phyloP scores from a whole-genome alignment of 768 basidiomycete genomes.

The Russula vinacea region DNA sequence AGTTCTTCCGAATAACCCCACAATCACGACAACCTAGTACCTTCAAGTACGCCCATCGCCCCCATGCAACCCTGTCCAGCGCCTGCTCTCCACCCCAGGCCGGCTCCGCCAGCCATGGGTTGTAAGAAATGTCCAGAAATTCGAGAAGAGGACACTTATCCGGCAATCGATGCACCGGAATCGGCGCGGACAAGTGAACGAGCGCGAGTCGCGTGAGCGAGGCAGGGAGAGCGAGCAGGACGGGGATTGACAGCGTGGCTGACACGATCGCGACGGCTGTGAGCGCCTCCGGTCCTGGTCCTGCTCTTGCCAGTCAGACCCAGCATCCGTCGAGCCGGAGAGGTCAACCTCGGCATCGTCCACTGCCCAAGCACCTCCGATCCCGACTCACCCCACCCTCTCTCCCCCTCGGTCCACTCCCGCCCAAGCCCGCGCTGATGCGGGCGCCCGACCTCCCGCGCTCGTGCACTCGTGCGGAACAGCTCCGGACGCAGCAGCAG shows the following conservation, averaged over 20 bases:
- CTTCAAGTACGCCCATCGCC: constrained; percentile 49
- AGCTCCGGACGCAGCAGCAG: constrained; percentile 45
- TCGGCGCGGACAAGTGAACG: constrained; percentile 46
- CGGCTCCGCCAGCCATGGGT: constrained; percentile 43
- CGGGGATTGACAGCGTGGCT: constrained; percentile 43
- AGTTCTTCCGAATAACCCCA: constrained; percentile 44
- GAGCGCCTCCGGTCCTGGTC: not conserved
- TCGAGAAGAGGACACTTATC: constrained; percentile 58
- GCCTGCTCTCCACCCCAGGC: constrained; percentile 37
- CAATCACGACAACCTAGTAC: constrained; percentile 59
- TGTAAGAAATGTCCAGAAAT: constrained; percentile 67
- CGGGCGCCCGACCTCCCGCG: not conserved
- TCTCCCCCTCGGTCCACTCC: not conserved
- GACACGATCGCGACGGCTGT: constrained; percentile 48
- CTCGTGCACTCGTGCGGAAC: constrained; percentile 33
- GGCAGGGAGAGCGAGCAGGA: constrained; percentile 53
- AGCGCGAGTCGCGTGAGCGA: constrained; percentile 64
- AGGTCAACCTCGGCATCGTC: constrained; percentile 19
- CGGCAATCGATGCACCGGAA: constrained; percentile 57
- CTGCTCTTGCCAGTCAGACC: not conserved
- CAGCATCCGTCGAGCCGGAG: not conserved
- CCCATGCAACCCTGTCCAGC: constrained; percentile 57
- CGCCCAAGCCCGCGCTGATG: too few species aligned
- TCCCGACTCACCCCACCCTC: not conserved
- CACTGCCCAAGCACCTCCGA: not conserved